Conservation (phyloP, 2,329 filamentous ascomycete genomes). For the Epichloe sibirici region DNA sequence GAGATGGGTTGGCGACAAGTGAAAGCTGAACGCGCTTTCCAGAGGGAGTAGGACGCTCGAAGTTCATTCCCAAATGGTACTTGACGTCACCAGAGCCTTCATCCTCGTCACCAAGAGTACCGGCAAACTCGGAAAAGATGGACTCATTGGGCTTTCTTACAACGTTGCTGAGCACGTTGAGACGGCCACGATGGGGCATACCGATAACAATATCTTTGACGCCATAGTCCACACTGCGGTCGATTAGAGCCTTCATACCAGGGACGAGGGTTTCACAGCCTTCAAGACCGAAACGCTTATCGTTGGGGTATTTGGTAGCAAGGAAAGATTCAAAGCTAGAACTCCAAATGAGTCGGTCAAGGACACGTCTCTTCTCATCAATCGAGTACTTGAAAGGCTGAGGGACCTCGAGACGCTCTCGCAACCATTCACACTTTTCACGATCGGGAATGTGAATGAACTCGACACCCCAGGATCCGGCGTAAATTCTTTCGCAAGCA, state of each 20-base stretch:
- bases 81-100: slow-evolving; percentile 98
- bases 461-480: slow-evolving; percentile 92
- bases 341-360: slow-evolving; percentile 96
- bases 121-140: slow-evolving; percentile 97
- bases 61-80: slow-evolving; percentile 99
- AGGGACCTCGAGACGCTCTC: slow-evolving; percentile 87
- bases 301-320: slow-evolving; percentile 96
- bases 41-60: slow-evolving; percentile 93
- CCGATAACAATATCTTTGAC: slow-evolving; percentile 99
- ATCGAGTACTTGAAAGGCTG: slow-evolving; percentile 94
- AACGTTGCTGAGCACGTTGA: slow-evolving; percentile 96
- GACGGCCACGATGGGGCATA: slow-evolving; percentile 96
- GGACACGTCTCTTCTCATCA: slow-evolving; percentile 94
- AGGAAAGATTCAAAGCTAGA: slow-evolving; percentile 95
- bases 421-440: slow-evolving; percentile 96
- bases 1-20: slow-evolving; percentile 93
- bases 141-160: slow-evolving; percentile 99
- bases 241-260: slow-evolving; percentile 98
- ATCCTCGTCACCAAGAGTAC: slow-evolving; percentile 74
- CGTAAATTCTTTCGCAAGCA: slow-evolving; percentile 91
- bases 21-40: slow-evolving; percentile 99
- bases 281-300: slow-evolving; percentile 98
- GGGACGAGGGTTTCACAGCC: slow-evolving; percentile 94
- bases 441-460: slow-evolving; percentile 98
- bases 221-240: slow-evolving; percentile 94